Conservation (phyloP, 2,329 filamentous ascomycete species). For the Microsporum ferrugineum region DNA sequence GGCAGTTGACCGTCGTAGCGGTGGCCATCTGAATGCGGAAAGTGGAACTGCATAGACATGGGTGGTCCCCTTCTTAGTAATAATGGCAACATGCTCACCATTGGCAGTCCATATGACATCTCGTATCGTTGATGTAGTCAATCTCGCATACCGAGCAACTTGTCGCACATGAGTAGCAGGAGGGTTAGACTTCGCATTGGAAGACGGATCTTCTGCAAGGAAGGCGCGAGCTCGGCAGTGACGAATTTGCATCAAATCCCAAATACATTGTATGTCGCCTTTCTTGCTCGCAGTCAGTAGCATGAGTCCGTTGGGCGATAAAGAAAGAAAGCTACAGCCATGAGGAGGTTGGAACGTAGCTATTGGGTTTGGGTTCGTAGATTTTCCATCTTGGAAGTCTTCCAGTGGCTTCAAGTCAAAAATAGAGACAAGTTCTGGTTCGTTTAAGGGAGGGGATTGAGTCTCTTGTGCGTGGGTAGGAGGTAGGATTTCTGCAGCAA, state of each 20-base stretch:
- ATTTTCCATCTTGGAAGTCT: slow-evolving; percentile 28
- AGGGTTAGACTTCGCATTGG: slow-evolving; percentile 12
- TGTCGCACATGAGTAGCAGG: slow-evolving; percentile 52
- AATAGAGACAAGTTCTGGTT: slow-evolving; percentile 37
- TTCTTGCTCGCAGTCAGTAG: slow-evolving; percentile 39
- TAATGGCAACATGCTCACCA: slow-evolving; percentile 72
- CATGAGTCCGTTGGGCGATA: slow-evolving; percentile 38
- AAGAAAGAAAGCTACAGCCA: slow-evolving; percentile 40
- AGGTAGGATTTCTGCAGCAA: slow-evolving; percentile 31
- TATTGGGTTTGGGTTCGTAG: slow-evolving; percentile 26
- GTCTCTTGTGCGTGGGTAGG: slow-evolving; percentile 37
- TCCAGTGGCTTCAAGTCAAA: slow-evolving; percentile 36
- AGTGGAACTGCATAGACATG: slow-evolving; percentile 81
- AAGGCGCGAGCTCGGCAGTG: slow-evolving; percentile 31
- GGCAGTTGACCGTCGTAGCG: slow-evolving; percentile 41
- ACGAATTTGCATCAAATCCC: slow-evolving; percentile 40
- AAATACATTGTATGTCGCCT: slow-evolving; percentile 40
- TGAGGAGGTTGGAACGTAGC: slow-evolving; percentile 39
- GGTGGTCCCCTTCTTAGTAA: slow-evolving; percentile 89
- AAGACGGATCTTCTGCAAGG: slow-evolving; percentile 27
- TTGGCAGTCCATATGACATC: slow-evolving; percentile 79
- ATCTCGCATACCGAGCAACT: slow-evolving; percentile 74
- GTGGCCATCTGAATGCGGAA: slow-evolving; percentile 78
- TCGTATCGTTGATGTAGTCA: slow-evolving; percentile 83
- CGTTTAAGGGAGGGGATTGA: slow-evolving; percentile 24